These are phyloP conservation scores for Asterophora parasitica DNA, from an alignment of 768 basidiomycete genomes.

Conservation along the genomic window DNA sequence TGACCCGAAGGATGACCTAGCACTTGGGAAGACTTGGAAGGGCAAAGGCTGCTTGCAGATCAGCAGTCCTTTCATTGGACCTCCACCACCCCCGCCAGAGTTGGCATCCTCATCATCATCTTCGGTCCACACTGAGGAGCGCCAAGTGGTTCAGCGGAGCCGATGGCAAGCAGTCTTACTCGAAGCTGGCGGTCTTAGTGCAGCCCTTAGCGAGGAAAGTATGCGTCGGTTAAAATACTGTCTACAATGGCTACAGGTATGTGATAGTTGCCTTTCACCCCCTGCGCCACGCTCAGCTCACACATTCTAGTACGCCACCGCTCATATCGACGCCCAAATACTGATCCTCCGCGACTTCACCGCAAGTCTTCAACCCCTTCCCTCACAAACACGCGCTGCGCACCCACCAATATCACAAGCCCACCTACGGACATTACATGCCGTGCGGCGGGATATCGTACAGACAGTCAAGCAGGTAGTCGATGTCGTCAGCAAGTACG, in stretches of 20 bases:
- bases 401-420: constrained; percentile 32
- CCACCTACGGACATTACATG: constrained; percentile 63
- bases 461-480: constrained; percentile 87
- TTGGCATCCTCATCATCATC: constrained; percentile 25
- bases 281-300: neutral
- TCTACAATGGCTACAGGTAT: constrained; percentile 81
- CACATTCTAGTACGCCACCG: constrained; percentile 68
- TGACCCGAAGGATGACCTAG: constrained; percentile 9
- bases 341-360: constrained; percentile 81
- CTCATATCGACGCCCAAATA: constrained; percentile 85
- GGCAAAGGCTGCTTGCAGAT: constrained; percentile 36
- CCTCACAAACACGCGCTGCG: constrained; percentile 25
- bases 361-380: constrained; percentile 54
- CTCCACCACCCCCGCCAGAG: constrained; percentile 28
- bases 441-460: constrained; percentile 80
- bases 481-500: constrained; percentile 79
- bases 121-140: constrained; percentile 24
- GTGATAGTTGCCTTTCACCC: constrained; percentile 18
- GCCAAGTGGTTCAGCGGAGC: constrained; percentile 67
- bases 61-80: constrained; percentile 31
- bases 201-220: constrained; percentile 87
- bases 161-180: constrained; percentile 81
- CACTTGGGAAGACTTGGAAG: constrained; percentile 13
- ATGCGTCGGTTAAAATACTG: constrained; percentile 85
- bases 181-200: constrained; percentile 84